These are phyloP conservation scores for Calycina herbarum DNA, from an alignment of 2,329 filamentous ascomycete species.

Conservation along the genomic window DNA sequence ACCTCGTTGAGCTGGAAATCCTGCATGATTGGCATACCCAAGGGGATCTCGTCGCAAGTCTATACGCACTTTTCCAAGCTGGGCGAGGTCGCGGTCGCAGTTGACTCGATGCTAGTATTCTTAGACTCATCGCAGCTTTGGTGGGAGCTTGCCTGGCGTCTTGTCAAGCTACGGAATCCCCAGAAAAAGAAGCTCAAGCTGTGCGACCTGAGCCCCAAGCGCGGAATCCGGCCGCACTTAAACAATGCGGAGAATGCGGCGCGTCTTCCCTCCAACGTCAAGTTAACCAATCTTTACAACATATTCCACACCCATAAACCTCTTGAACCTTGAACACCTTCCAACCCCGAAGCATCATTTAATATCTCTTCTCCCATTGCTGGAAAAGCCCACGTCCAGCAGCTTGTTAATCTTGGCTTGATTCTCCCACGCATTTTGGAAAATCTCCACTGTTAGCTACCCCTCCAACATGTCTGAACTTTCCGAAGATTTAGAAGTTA, in stretches of 20 bases:
- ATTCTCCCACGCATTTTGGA: background rate
- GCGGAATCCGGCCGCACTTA: slow-evolving; percentile 9
- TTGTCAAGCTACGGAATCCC: background rate
- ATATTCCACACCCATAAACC: background rate
- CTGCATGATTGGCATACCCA: slow-evolving; percentile 33
- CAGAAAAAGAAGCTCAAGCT: background rate
- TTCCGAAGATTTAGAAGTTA: slow-evolving; percentile 46
- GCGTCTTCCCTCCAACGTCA: slow-evolving; percentile 9
- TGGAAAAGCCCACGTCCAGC: background rate
- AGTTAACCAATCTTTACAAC: background rate
- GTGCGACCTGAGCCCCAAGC: background rate
- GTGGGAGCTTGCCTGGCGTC: background rate
- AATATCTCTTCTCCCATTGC: background rate
- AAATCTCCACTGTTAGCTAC: background rate
- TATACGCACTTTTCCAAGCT: slow-evolving; percentile 8
- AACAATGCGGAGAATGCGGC: background rate
- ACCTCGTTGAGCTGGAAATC: slow-evolving; percentile 9
- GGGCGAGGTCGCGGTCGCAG: slow-evolving; percentile 16
- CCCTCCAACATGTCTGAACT: slow-evolving; percentile 42
- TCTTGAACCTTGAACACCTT: background rate
- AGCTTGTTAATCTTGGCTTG: background rate
- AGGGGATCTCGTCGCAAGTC: background rate
- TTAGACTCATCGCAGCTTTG: slow-evolving; percentile 27
- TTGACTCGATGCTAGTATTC: slow-evolving; percentile 22
- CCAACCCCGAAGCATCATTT: background rate